Conservation (phyloP, 371 early-diverging fungal genomes). For the Mucor circinelloides region DNA sequence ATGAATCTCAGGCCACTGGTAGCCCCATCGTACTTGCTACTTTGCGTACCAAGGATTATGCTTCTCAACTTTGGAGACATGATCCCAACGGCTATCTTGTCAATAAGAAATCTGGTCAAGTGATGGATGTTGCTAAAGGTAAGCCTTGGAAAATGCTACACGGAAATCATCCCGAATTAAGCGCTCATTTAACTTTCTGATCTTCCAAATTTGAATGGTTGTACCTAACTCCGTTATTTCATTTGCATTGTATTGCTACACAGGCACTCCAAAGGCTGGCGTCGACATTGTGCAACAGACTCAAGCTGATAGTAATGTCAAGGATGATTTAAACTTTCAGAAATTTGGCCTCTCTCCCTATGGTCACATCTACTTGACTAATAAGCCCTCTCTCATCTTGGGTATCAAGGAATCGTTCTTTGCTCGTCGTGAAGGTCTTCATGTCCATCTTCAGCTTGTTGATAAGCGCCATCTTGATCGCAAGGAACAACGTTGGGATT, state of each 20-base stretch:
- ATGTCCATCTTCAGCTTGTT: slow-evolving; percentile 47
- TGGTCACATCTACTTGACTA: slow-evolving; percentile 49
- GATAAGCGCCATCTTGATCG: slow-evolving; percentile 40
- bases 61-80: slow-evolving; percentile 60
- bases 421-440: slow-evolving; percentile 48
- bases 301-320: slow-evolving; percentile 23
- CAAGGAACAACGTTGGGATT: slow-evolving; percentile 55
- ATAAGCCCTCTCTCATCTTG: slow-evolving; percentile 47
- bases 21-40: slow-evolving; percentile 40
- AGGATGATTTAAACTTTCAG: slow-evolving; percentile 32
- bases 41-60: slow-evolving; percentile 39
- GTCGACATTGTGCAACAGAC: slow-evolving; percentile 54
- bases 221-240: slow-evolving; percentile 8
- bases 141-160: slow-evolving; percentile 4
- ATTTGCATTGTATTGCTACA: slow-evolving; percentile 12
- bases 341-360: slow-evolving; percentile 38
- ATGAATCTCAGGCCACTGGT: slow-evolving; percentile 32
- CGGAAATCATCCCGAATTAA: slow-evolving; percentile 12
- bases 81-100: slow-evolving; percentile 52
- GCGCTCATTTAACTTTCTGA: slow-evolving; percentile 7
- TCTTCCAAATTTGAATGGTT: background rate
- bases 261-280: slow-evolving; percentile 51
- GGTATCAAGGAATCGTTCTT: slow-evolving; percentile 58
- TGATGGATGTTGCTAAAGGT: slow-evolving; percentile 63
- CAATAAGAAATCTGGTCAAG: slow-evolving; percentile 60